These are phyloP conservation scores for Lachnellula hyalina DNA, from an alignment of 2,329 filamentous ascomycete species.

Conservation along the genomic window DNA sequence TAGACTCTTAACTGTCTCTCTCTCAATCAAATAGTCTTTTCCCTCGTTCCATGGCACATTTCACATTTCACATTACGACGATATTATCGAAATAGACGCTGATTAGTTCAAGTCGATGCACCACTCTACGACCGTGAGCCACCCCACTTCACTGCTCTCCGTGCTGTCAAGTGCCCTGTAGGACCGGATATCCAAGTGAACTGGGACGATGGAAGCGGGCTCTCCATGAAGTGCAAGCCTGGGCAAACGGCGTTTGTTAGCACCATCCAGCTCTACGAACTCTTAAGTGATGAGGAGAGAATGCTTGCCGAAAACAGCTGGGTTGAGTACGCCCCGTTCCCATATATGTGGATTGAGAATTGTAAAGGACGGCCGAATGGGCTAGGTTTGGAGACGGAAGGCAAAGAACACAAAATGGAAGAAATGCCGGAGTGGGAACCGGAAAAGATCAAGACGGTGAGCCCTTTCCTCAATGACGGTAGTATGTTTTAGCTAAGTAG, in stretches of 20 bases:
- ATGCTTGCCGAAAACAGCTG: constrained; percentile 38
- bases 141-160: constrained; percentile 39
- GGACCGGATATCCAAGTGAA: constrained; percentile 34
- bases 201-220: constrained; percentile 40
- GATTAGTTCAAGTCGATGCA: constrained; percentile 33
- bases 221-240: constrained; percentile 38
- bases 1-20: background rate
- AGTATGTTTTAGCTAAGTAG: background rate
- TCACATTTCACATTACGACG: background rate
- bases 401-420: constrained; percentile 35
- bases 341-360: constrained; percentile 40
- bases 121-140: constrained; percentile 39
- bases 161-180: constrained; percentile 35
- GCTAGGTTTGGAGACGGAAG: constrained; percentile 36
- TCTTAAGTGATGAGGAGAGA: constrained; percentile 39
- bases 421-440: constrained; percentile 35
- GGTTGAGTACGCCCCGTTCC: constrained; percentile 42
- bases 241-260: constrained; percentile 41
- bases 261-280: constrained; percentile 37
- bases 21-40: background rate
- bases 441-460: constrained; percentile 31
- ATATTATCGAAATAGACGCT: background rate
- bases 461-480: background rate
- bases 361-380: constrained; percentile 38
- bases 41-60: background rate